Conservation (phyloP, 2,329 filamentous ascomycete species). For the Ophiostoma populinum region DNA sequence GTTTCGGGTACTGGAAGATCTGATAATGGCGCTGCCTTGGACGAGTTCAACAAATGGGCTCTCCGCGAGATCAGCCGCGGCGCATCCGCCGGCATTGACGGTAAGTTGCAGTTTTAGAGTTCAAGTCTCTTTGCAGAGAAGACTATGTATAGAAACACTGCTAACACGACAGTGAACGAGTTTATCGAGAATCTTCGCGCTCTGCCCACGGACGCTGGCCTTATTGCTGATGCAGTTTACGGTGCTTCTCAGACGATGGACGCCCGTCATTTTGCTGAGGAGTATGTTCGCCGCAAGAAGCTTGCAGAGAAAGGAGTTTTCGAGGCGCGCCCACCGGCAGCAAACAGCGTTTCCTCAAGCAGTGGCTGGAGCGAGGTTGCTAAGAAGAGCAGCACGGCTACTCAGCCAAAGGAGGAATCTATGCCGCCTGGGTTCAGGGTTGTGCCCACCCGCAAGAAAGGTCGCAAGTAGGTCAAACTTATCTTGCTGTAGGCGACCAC, state of each 20-base stretch:
- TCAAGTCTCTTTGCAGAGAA: too few relatives aligned
- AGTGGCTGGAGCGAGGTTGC: conserved; percentile 94
- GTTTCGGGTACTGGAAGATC: conserved; percentile 28
- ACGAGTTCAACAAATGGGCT: conserved; percentile 92
- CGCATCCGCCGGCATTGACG: conserved; percentile 34
- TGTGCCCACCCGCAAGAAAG: conserved; percentile 83
- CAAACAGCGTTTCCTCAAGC: conserved; percentile 17
- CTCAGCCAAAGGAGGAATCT: conserved; percentile 24
- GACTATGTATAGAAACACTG: background rate
- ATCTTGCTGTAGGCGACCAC: too few relatives aligned
- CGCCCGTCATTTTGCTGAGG: conserved; percentile 80
- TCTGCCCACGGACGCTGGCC: conserved; percentile 58
- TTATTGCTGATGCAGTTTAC: conserved; percentile 86
- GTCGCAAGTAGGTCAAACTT: conserved; percentile 19
- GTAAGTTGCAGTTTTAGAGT: conserved; percentile 26
- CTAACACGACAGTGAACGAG: conserved; percentile 39
- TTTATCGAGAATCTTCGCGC: conserved; percentile 62
- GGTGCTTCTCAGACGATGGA: conserved; percentile 77
- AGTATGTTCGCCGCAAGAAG: conserved; percentile 85
- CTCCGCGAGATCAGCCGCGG: conserved; percentile 63
- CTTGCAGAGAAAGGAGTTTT: conserved; percentile 75
- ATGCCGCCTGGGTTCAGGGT: conserved; percentile 64
- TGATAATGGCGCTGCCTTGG: conserved; percentile 41
- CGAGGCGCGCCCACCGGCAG: conserved; percentile 31
- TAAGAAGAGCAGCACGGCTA: conserved; percentile 58